Percentiles rank a stretch among this genome's conserved stretches.
These are phyloP conservation scores for Wickerhamiella parazyma DNA, from an alignment of 805 yeast species.

Conservation along the genomic window DNA sequence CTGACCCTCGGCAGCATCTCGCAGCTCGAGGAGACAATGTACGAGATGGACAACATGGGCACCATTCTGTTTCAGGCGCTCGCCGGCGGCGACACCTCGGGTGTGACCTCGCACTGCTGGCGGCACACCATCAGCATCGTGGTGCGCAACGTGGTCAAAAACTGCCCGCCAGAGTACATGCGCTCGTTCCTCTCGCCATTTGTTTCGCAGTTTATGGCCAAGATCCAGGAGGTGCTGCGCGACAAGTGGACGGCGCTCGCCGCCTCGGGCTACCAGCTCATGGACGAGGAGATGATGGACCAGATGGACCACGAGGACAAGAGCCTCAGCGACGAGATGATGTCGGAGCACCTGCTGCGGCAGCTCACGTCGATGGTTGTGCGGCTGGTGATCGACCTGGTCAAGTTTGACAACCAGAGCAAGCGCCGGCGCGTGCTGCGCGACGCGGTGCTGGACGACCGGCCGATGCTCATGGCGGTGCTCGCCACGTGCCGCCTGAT, in stretches of 20 bases:
- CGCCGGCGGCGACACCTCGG: constrained; percentile 60
- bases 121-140: constrained; percentile 89
- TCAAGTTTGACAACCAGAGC: constrained; percentile 30
- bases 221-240: constrained; percentile 62
- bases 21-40: constrained; percentile 77
- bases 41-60: constrained; percentile 74
- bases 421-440: constrained; percentile 48
- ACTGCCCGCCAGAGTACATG: constrained; percentile 66
- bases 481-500: constrained; percentile 61
- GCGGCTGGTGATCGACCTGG: constrained; percentile 70
- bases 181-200: constrained; percentile 60
- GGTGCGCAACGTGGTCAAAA: constrained; percentile 69
- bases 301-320: constrained; percentile 57
- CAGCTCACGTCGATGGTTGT: constrained; percentile 89
- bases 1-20: constrained; percentile 80
- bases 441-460: constrained; percentile 48
- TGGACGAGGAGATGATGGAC: constrained; percentile 29
- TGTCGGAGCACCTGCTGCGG: constrained; percentile 88
- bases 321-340: constrained; percentile 80
- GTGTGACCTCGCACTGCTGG: constrained; percentile 92
- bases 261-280: constrained; percentile 31
- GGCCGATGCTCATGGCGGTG: constrained; percentile 62
- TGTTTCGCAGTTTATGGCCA: constrained; percentile 60
- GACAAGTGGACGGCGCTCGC: constrained; percentile 61
- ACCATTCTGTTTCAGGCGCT: constrained; percentile 67